Evolutionary conservation across 2,329 filamentous ascomycete genomes (phyloP).

Genomic region (Alternaria ethzedia): DNA sequence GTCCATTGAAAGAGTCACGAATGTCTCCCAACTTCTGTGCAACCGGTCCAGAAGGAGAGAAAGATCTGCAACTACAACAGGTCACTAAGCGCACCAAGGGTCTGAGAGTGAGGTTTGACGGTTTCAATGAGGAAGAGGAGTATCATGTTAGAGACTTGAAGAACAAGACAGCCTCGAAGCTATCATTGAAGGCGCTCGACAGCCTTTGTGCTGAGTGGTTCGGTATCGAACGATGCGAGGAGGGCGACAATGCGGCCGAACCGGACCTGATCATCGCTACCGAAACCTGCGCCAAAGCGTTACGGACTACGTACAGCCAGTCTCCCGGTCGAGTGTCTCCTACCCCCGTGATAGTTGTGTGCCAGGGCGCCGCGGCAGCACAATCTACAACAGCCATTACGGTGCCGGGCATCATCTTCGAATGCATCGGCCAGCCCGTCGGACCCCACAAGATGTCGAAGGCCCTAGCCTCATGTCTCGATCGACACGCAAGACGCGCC

Average conservation of each 20-base stretch:
- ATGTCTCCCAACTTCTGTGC: slow-evolving; percentile 38
- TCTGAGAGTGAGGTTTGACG: slow-evolving; percentile 40
- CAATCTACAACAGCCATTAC: slow-evolving; percentile 45
- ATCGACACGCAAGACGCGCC: slow-evolving; percentile 34
- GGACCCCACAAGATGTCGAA: slow-evolving; percentile 50
- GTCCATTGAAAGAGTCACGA: slow-evolving; percentile 39
- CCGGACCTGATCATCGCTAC: slow-evolving; percentile 43
- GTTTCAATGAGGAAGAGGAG: slow-evolving; percentile 43
- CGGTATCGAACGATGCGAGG: slow-evolving; percentile 35
- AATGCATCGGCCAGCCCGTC: slow-evolving; percentile 45
- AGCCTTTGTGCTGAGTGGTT: slow-evolving; percentile 46
- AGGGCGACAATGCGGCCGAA: slow-evolving; percentile 12
- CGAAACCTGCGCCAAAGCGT: slow-evolving; percentile 36
- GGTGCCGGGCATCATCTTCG: slow-evolving; percentile 42
- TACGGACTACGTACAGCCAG: slow-evolving; percentile 37
- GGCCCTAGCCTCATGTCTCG: slow-evolving; percentile 42
- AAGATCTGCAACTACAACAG: slow-evolving; percentile 29
- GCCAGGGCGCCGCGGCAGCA: slow-evolving; percentile 43
- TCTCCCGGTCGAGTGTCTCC: slow-evolving; percentile 20
- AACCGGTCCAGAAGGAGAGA: slow-evolving; percentile 27
- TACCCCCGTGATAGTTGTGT: slow-evolving; percentile 43
- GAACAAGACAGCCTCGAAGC: slow-evolving; percentile 38
- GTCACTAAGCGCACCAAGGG: slow-evolving; percentile 38
- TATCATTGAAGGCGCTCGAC: slow-evolving; percentile 42
- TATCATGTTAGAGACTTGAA: slow-evolving; percentile 41